A percentile compares a stretch with the other conserved stretches of the same genome.
phyloP scores from a whole-genome alignment of 1,284 basidiomycete species.

The Ceratobasidium sp. region DNA sequence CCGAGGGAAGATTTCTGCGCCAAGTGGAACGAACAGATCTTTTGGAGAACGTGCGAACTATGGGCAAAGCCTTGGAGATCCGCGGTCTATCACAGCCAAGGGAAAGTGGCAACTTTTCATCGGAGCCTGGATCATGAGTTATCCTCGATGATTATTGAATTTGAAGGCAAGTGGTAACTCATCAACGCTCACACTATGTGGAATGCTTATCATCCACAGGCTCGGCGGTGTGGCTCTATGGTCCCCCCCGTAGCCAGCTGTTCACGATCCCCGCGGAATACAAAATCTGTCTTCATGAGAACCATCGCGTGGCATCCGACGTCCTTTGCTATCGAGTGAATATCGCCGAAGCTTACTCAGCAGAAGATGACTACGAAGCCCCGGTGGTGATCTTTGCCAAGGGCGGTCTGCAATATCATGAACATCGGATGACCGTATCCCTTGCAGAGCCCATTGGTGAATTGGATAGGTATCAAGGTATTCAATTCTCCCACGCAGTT shows the following conservation, averaged over 20 bases:
- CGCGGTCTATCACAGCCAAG: neutral
- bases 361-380: neutral
- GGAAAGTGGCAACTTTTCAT: neutral
- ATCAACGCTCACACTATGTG: too few species aligned
- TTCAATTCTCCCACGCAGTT: conserved; percentile 12
- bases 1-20: conserved; percentile 19
- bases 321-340: conserved; percentile 4
- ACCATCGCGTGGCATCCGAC: neutral
- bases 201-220: too few species aligned
- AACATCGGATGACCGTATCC: conserved; percentile 11
- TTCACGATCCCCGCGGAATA: neutral
- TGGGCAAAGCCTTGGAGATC: conserved; percentile 7
- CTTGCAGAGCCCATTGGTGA: conserved; percentile 6
- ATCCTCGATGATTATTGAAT: conserved; percentile 1
- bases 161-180: conserved; percentile 6
- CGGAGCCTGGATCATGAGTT: conserved; percentile 24
- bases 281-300: conserved; percentile 10
- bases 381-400: conserved; percentile 11
- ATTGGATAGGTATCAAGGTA: neutral
- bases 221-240: conserved; percentile 14
- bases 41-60: conserved; percentile 10
- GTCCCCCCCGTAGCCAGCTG: conserved; percentile 3
- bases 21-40: neutral
- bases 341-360: neutral
- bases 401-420: neutral